Evolutionary conservation across 495 filamentous ascomycete species (phyloP).

Genomic region (Podospora tetraspora): DNA sequence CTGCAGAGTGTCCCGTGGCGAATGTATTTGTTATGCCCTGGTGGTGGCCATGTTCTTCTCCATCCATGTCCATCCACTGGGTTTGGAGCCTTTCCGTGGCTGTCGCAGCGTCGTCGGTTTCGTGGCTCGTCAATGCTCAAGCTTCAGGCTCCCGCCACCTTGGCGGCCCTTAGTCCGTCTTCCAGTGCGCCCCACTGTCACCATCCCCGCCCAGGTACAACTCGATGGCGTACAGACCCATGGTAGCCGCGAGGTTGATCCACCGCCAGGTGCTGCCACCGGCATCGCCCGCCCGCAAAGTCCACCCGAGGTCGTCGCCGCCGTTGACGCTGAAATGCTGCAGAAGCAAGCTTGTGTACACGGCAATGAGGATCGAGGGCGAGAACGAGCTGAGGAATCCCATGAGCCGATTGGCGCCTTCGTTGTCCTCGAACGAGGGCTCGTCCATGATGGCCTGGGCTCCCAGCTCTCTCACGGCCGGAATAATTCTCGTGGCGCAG

Average conservation of each 20-base stretch:
- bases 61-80: not conserved
- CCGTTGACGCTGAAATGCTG: conserved; percentile 80
- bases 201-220: conserved; percentile 73
- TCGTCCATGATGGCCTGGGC: conserved; percentile 77
- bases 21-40: not conserved
- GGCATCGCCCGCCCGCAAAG: conserved; percentile 64
- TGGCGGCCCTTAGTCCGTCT: conserved; percentile 60
- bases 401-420: conserved; percentile 71
- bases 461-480: conserved; percentile 80
- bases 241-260: conserved; percentile 84
- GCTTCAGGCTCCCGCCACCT: not conserved
- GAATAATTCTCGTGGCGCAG: conserved; percentile 91
- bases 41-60: not conserved
- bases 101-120: not conserved
- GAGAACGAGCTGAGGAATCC: conserved; percentile 86
- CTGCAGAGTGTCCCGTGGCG: not conserved
- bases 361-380: conserved; percentile 84
- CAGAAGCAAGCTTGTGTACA: conserved; percentile 94
- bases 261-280: conserved; percentile 87
- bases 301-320: conserved; percentile 75
- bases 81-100: not conserved
- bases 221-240: conserved; percentile 84
- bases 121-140: not conserved
- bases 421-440: conserved; percentile 74
- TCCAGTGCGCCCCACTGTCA: conserved; percentile 79